These are phyloP conservation scores for Talaromyces rugulosus DNA, from an alignment of 2,329 filamentous ascomycete genomes.

Conservation along the genomic window DNA sequence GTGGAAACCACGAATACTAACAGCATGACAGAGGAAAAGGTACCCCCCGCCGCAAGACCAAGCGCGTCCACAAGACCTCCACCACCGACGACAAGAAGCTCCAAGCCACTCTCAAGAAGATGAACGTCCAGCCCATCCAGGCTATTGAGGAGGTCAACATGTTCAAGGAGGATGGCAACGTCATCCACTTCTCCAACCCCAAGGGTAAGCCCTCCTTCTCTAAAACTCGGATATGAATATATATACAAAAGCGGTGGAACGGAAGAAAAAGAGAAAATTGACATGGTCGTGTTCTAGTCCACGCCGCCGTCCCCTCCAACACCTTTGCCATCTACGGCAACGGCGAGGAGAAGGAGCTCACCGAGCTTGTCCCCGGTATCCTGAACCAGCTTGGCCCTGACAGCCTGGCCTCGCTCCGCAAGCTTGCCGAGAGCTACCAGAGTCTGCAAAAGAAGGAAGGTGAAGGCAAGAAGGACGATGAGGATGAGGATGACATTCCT, in stretches of 20 bases:
- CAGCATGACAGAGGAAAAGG: slow-evolving; percentile 76
- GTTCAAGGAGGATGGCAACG: slow-evolving; percentile 99
- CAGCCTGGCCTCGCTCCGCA: slow-evolving; percentile 93
- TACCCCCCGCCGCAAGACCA: slow-evolving; percentile 94
- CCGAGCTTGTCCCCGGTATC: slow-evolving; percentile 97
- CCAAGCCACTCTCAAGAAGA: slow-evolving; percentile 94
- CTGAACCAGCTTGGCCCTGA: slow-evolving; percentile 99
- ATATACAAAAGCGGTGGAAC: neutral
- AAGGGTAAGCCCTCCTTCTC: slow-evolving; percentile 66
- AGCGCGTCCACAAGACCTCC: slow-evolving; percentile 91
- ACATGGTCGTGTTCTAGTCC: slow-evolving; percentile 57
- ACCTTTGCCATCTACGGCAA: slow-evolving; percentile 99
- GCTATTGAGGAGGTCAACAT: slow-evolving; percentile 99
- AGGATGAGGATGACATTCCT: slow-evolving; percentile 84
- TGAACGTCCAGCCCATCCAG: slow-evolving; percentile 99
- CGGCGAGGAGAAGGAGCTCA: slow-evolving; percentile 99
- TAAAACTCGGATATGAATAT: neutral
- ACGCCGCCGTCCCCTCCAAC: slow-evolving; percentile 95
- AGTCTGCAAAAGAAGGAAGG: slow-evolving; percentile 94
- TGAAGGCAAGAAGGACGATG: slow-evolving; percentile 68
- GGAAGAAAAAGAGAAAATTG: neutral
- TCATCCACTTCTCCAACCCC: slow-evolving; percentile 97
- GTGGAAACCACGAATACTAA: neutral
- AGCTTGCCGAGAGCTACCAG: slow-evolving; percentile 99
- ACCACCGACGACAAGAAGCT: slow-evolving; percentile 99